Conservation (phyloP, 2,329 filamentous ascomycete species). For the Hansfordia pulvinata region DNA sequence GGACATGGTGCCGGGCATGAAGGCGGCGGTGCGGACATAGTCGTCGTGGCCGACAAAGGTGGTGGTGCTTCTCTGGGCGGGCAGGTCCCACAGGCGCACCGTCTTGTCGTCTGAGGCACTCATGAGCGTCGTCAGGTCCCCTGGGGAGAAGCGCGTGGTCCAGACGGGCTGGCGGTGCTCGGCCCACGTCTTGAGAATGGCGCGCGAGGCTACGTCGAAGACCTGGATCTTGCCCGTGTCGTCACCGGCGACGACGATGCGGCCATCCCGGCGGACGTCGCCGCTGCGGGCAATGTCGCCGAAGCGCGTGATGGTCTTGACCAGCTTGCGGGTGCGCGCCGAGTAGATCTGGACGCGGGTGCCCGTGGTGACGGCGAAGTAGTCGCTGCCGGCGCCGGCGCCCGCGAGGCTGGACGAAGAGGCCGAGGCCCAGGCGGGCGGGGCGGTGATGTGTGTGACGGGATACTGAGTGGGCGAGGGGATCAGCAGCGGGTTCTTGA, state of each 20-base stretch:
- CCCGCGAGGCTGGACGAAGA: slow-evolving; percentile 29
- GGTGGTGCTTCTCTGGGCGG: slow-evolving; percentile 59
- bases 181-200: slow-evolving; percentile 90
- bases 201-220: slow-evolving; percentile 78
- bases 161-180: slow-evolving; percentile 91
- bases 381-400: too few species aligned
- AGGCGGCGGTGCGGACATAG: slow-evolving; percentile 79
- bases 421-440: slow-evolving; percentile 30
- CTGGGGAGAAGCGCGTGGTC: slow-evolving; percentile 81
- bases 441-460: slow-evolving; percentile 80
- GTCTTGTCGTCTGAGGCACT: slow-evolving; percentile 87
- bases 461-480: slow-evolving; percentile 83
- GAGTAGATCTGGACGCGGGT: slow-evolving; percentile 90
- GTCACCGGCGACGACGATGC: slow-evolving; percentile 81
- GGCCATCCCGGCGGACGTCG: slow-evolving; percentile 77
- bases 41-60: slow-evolving; percentile 81
- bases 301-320: slow-evolving; percentile 92
- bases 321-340: slow-evolving; percentile 74
- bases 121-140: slow-evolving; percentile 75
- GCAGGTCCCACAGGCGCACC: slow-evolving; percentile 87
- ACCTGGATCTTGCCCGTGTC: slow-evolving; percentile 89
- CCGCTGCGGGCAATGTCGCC: slow-evolving; percentile 82
- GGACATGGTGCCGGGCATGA: slow-evolving; percentile 62
- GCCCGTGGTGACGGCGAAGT: slow-evolving; percentile 90
- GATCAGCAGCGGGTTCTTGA: slow-evolving; percentile 81